These are phyloP conservation scores for Rhizopogon roseolus DNA, from an alignment of 768 basidiomycete genomes.

Conservation along the genomic window DNA sequence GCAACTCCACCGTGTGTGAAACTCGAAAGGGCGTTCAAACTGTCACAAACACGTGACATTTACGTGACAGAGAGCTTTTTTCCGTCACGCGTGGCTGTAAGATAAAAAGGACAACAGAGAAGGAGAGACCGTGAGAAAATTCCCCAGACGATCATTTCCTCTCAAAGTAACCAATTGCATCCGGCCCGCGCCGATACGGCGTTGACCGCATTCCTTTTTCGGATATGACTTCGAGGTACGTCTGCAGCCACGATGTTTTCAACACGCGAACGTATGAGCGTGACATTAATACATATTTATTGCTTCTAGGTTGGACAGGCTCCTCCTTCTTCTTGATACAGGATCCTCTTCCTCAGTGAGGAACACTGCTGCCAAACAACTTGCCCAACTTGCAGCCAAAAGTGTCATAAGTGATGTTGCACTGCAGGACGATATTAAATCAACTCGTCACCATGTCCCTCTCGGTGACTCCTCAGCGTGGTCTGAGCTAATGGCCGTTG, in stretches of 20 bases:
- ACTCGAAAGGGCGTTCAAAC: background rate
- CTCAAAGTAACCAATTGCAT: constrained; percentile 38
- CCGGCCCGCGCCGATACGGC: constrained; percentile 40
- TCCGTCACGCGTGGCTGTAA: constrained; percentile 39
- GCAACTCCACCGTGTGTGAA: constrained; percentile 13
- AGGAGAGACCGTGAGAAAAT: constrained; percentile 42
- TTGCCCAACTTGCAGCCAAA: constrained; percentile 87
- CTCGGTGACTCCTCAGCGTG: constrained; percentile 72
- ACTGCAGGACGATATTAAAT: constrained; percentile 74
- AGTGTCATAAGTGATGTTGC: constrained; percentile 79
- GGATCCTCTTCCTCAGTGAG: constrained; percentile 88
- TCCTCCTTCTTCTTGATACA: constrained; percentile 91
- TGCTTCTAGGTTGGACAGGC: constrained; percentile 80
- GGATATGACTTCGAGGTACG: constrained; percentile 76
- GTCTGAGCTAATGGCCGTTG: constrained; percentile 86
- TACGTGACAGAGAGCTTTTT: constrained; percentile 34
- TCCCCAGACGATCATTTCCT: constrained; percentile 43
- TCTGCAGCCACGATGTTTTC: constrained; percentile 7
- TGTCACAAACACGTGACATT: constrained; percentile 18
- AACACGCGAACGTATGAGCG: background rate
- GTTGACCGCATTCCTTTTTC: constrained; percentile 48
- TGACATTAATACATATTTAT: background rate
- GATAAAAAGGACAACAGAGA: constrained; percentile 60
- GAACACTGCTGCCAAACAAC: constrained; percentile 93
- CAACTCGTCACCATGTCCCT: constrained; percentile 51